phyloP scores from a whole-genome alignment of 2,329 filamentous ascomycete species.

The Diatrype stigma region DNA sequence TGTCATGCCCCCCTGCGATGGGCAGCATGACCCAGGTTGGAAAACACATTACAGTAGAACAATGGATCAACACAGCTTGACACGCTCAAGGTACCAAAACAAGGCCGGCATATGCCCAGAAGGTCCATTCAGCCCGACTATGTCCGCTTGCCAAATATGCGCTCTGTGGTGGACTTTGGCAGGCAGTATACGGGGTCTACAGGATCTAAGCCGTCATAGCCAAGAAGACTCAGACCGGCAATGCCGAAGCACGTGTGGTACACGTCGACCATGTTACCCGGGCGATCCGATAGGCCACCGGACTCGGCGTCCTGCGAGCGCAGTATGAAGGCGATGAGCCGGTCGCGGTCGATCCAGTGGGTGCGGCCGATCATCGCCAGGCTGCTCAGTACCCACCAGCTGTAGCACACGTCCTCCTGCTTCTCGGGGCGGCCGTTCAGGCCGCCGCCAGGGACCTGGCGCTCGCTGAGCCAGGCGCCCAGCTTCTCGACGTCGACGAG shows the following conservation, averaged over 20 bases:
- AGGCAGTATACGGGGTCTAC: conserved; percentile 88
- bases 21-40: background rate
- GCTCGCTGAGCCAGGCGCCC: conserved; percentile 86
- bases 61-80: background rate
- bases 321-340: conserved; percentile 78
- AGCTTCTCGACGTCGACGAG: conserved; percentile 78
- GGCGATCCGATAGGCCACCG: conserved; percentile 85
- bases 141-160: conserved; percentile 44
- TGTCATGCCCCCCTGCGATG: background rate
- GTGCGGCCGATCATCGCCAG: conserved; percentile 81
- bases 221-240: conserved; percentile 80
- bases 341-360: conserved; percentile 88
- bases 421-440: conserved; percentile 95
- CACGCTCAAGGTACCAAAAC: too few species aligned
- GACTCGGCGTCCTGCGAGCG: conserved; percentile 79
- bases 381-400: conserved; percentile 96
- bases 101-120: background rate
- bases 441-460: conserved; percentile 81
- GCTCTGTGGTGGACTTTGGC: conserved; percentile 63
- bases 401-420: conserved; percentile 94
- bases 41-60: background rate
- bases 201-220: conserved; percentile 69
- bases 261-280: conserved; percentile 93
- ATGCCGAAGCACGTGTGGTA: conserved; percentile 92
- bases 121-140: conserved; percentile 10